A percentile compares a stretch with the other conserved stretches of the same genome.
Conservation (phyloP, 768 basidiomycete species). For the Imleria badia region DNA sequence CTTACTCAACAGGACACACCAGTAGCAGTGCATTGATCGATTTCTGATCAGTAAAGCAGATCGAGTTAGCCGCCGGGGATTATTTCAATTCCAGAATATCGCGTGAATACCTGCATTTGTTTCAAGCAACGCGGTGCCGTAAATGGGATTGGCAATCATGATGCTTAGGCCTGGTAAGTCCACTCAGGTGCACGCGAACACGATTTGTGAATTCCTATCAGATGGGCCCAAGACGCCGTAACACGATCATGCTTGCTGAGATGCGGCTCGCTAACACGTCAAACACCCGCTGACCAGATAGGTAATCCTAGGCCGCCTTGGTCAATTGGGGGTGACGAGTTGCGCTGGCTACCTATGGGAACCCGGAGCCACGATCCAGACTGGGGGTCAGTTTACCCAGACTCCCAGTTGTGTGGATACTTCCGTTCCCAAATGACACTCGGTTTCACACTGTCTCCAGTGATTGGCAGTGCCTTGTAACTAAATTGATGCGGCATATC, state of each 20-base stretch:
- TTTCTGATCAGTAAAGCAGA: conserved; percentile 29
- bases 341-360: conserved; percentile 16
- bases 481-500: conserved; percentile 26
- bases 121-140: conserved; percentile 31
- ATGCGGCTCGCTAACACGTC: conserved; percentile 16
- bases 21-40: conserved; percentile 30
- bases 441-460: conserved; percentile 30
- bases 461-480: conserved; percentile 31
- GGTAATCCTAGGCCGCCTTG: conserved; percentile 5
- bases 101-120: conserved; percentile 21
- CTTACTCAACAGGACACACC: conserved; percentile 32
- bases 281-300: conserved; percentile 5
- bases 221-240: conserved; percentile 20
- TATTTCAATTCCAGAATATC: conserved; percentile 32
- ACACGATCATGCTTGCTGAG: conserved; percentile 18
- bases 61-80: conserved; percentile 30
- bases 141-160: conserved; percentile 36
- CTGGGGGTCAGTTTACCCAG: conserved; percentile 8
- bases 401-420: conserved; percentile 11
- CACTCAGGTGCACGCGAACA: conserved; percentile 10
- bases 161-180: conserved; percentile 13
- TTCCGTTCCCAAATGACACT: conserved; percentile 23
- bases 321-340: conserved; percentile 5
- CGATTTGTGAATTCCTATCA: conserved; percentile 6
- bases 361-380: conserved; percentile 4